Conservation (phyloP, 768 basidiomycete genomes). For the Mycena belliarum region DNA sequence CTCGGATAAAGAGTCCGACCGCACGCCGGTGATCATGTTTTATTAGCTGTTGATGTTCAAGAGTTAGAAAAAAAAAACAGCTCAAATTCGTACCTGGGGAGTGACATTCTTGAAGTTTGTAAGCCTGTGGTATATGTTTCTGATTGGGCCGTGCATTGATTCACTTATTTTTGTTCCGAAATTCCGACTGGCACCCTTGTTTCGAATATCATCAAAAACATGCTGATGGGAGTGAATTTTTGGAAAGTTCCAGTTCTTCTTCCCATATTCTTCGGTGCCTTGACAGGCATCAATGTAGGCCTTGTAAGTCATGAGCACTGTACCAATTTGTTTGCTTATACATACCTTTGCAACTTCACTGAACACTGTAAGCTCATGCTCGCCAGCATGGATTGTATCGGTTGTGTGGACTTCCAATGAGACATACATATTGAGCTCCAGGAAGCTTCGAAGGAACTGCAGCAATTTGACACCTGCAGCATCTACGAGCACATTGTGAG, state of each 20-base stretch:
- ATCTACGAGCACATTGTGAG: slow-evolving; percentile 21
- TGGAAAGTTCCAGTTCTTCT: slow-evolving; percentile 37
- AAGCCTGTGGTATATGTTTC: slow-evolving; percentile 26
- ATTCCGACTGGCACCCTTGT: slow-evolving; percentile 31
- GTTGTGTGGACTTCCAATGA: neutral
- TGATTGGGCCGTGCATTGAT: slow-evolving; percentile 33
- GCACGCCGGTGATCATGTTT: neutral
- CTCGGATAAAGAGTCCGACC: neutral
- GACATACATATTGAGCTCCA: neutral
- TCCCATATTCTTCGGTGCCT: slow-evolving; percentile 10
- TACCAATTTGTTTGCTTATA: too few species aligned
- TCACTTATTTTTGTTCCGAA: slow-evolving; percentile 35
- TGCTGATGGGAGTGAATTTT: slow-evolving; percentile 37
- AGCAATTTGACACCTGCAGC: neutral
- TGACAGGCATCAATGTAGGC: neutral
- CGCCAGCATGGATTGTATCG: neutral
- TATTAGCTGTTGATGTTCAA: neutral
- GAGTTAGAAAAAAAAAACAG: neutral
- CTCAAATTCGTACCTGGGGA: slow-evolving; percentile 26
- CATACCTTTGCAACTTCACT: neutral
- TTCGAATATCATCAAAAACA: slow-evolving; percentile 32
- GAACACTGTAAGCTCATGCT: neutral
- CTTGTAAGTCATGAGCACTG: neutral
- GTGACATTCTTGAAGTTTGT: slow-evolving; percentile 37
- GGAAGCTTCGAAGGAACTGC: neutral